phyloP scores from a whole-genome alignment of 306 rosid species.

The Glycine latifolia region DNA sequence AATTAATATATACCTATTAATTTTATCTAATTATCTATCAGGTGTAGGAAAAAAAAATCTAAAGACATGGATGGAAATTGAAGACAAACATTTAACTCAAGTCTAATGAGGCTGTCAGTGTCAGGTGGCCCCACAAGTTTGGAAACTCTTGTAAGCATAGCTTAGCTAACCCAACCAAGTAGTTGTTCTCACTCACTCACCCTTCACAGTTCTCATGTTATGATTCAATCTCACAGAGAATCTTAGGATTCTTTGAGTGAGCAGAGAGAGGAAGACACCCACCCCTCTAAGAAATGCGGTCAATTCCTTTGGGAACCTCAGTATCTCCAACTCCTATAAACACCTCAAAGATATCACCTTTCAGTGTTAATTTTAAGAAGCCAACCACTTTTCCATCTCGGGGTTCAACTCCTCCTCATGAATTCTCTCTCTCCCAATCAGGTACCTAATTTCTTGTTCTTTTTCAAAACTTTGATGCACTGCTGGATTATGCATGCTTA shows the following conservation, averaged over 20 bases:
- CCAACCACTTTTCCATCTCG: constrained; percentile 51
- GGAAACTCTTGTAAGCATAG: constrained; percentile 10
- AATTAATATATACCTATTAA: not conserved
- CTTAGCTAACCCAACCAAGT: not conserved
- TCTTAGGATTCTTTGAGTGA: constrained; percentile 31
- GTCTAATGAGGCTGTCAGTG: not conserved
- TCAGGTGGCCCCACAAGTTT: constrained; percentile 44
- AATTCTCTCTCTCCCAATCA: constrained; percentile 63
- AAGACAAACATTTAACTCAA: not conserved
- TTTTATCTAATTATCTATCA: not conserved
- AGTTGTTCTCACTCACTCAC: not conserved
- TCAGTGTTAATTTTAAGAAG: constrained; percentile 51
- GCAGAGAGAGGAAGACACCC: not conserved
- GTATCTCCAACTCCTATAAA: constrained; percentile 60
- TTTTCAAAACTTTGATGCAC: constrained; percentile 10
- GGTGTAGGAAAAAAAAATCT: constrained; percentile 9
- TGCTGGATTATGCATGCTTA: constrained; percentile 22
- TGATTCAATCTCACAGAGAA: constrained; percentile 11
- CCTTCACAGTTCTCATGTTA: not conserved
- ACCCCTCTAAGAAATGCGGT: constrained; percentile 75
- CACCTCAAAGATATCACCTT: constrained; percentile 55
- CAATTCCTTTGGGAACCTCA: constrained; percentile 76
- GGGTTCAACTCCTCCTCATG: constrained; percentile 55
- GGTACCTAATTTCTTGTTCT: constrained; percentile 51
- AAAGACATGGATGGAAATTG: constrained; percentile 32